Evolutionary conservation across 306 rosid genomes (phyloP).

Genomic region (Pterocarpus santalinus): DNA sequence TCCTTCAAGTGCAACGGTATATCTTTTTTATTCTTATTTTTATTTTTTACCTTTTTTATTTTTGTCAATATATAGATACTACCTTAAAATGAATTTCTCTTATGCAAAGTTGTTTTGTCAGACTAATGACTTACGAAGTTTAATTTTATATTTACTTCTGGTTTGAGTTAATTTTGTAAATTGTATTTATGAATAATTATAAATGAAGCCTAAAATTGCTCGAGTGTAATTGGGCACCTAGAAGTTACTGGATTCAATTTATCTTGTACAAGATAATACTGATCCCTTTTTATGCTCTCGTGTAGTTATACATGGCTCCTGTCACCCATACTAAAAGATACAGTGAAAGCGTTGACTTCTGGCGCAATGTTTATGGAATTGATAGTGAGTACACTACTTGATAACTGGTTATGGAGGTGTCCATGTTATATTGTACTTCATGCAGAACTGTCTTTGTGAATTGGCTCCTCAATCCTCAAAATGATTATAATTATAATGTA

Average conservation of each 20-base stretch:
- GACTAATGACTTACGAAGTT: neutral
- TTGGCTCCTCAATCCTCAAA: neutral
- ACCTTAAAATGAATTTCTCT: neutral
- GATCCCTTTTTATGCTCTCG: conserved; percentile 52
- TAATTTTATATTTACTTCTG: too few species aligned
- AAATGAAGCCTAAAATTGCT: conserved; percentile 20
- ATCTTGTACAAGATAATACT: conserved; percentile 35
- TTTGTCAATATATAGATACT: neutral
- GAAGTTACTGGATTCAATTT: conserved; percentile 35
- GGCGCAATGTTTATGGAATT: conserved; percentile 99
- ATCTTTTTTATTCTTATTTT: neutral
- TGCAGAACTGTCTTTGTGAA: neutral
- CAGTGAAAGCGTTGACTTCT: conserved; percentile 88
- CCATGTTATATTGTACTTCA: neutral
- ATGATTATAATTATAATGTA: neutral
- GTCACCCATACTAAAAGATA: conserved; percentile 89
- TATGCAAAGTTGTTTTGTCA: conserved; percentile 24
- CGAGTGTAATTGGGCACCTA: conserved; percentile 3
- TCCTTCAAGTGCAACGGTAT: conserved; percentile 90
- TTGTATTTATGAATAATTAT: neutral
- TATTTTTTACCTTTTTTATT: conserved; percentile 11
- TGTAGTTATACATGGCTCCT: conserved; percentile 96
- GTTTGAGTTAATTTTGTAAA: neutral
- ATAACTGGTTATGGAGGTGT: neutral
- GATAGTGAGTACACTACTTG: conserved; percentile 72